Base-by-base conservation (phyloP, 176 grass and related monocot species). In the Stipa capillata region DNA sequence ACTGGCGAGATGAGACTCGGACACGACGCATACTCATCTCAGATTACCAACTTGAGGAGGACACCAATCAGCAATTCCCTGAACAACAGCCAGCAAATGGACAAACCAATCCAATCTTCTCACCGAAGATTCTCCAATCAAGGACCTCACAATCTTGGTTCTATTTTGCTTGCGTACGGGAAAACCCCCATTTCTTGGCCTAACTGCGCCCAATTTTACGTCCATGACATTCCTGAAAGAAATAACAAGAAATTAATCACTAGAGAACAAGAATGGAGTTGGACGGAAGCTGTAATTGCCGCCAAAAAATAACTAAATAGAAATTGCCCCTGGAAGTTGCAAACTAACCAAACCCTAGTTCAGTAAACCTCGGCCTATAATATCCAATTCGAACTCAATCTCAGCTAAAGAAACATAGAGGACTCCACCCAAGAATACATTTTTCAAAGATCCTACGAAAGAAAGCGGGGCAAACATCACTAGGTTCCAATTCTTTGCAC, bases 1-100 rank as follows among this genome's bases (percentile, higher is more conserved):
- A 74, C 36, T 93, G 96, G 28, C 90, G 90, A 32, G 92, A 95
- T 7, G 90, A 99, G 47, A 95, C 81, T 73, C 88, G 89, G 64
- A 99, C 96, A 10, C 92, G 87, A 17, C 90, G 90, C 96, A 99
- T 99, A 65, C 69, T 79, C 75, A 20, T 49, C 52, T 8, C 4
- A 1, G 18, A 33, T 40, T 51, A 17, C 33, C 31, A 21, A 42
- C 7, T 29, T 0, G 54, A 71, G 48, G 17, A 23, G 44, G 42
- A n/a, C 65, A 43, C n/a, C 21, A 54, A 23, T 37, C 5, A 35
- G 11, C 25, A 48, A 48, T 50, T 41, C 43, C 32, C 53, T 60
- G 15, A 65, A 44, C n/a, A 65, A 44, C 47, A 57, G 28, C 15
- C 10, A 72, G 23, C 3, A 13, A 48, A 57, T 76, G 12, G 67